These are phyloP conservation scores for Penicillium macrosclerotiorum DNA, from an alignment of 495 filamentous ascomycete genomes.

Conservation along the genomic window DNA sequence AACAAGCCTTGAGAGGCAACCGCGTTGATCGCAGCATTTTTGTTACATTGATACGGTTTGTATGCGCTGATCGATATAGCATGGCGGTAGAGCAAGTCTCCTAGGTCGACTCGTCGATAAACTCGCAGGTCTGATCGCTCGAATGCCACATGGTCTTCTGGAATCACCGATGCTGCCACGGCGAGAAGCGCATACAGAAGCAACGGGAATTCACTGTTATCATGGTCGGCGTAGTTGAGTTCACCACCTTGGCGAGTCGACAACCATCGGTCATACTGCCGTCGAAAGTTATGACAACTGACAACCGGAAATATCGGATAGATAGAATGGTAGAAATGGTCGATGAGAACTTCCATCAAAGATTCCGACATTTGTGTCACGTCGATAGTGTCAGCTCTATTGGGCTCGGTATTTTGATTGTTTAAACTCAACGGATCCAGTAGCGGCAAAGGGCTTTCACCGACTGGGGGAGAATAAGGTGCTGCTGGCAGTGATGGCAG, in stretches of 20 bases:
- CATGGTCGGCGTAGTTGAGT: neutral
- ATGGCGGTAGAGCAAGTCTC: constrained; percentile 6
- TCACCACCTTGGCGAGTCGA: neutral
- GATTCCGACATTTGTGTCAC: constrained; percentile 3
- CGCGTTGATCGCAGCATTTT: constrained; percentile 8
- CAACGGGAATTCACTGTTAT: constrained; percentile 3
- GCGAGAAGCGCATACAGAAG: constrained; percentile 18
- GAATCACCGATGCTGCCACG: constrained; percentile 5
- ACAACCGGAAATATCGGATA: constrained; percentile 16
- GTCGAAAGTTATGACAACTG: constrained; percentile 1
- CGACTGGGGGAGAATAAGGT: too few relatives aligned
- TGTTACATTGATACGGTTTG: neutral
- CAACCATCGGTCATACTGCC: constrained; percentile 9
- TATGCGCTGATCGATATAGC: neutral
- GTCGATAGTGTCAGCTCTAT: neutral
- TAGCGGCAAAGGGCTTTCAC: too few relatives aligned
- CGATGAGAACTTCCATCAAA: constrained; percentile 8
- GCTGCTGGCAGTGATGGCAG: neutral
- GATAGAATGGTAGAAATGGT: constrained; percentile 11
- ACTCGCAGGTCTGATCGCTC: neutral
- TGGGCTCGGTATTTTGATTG: too few relatives aligned
- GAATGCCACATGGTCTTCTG: constrained; percentile 8
- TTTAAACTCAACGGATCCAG: too few relatives aligned
- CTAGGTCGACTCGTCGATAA: constrained; percentile 7
- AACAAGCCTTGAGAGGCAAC: constrained; percentile 11